Evolutionary conservation across 2,329 filamentous ascomycete species (phyloP).

Genomic region (Aspergillus sp.): DNA sequence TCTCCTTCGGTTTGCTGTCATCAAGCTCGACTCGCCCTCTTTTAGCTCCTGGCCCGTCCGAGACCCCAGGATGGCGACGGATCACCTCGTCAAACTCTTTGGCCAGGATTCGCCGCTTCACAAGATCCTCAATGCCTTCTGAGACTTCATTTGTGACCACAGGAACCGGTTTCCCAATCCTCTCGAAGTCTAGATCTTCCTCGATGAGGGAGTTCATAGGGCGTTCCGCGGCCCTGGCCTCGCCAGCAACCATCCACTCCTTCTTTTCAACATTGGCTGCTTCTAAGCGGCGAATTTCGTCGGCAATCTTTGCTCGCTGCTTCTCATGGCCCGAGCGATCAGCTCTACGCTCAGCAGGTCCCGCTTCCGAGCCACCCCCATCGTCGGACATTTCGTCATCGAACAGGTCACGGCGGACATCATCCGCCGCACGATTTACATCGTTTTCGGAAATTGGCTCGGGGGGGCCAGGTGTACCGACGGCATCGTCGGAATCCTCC

Average conservation of each 20-base stretch:
- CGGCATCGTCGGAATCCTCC: constrained; percentile 54
- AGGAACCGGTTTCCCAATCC: constrained; percentile 86
- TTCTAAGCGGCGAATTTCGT: constrained; percentile 88
- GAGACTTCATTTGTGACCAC: constrained; percentile 87
- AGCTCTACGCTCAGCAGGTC: constrained; percentile 37
- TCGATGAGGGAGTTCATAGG: constrained; percentile 88
- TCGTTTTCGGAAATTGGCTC: constrained; percentile 51
- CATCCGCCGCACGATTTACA: constrained; percentile 71
- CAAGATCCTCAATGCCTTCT: constrained; percentile 83
- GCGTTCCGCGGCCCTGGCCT: constrained; percentile 71
- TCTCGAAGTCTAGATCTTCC: constrained; percentile 91
- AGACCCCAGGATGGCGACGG: constrained; percentile 66
- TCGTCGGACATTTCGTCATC: constrained; percentile 53
- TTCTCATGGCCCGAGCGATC: constrained; percentile 69
- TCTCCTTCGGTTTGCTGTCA: constrained; percentile 77
- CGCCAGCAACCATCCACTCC: constrained; percentile 81
- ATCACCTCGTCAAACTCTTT: constrained; percentile 89
- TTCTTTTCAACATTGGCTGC: constrained; percentile 80
- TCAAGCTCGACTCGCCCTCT: constrained; percentile 72
- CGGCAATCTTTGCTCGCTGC: constrained; percentile 70
- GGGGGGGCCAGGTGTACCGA: constrained; percentile 43
- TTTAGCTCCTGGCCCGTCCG: constrained; percentile 53
- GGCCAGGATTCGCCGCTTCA: constrained; percentile 84
- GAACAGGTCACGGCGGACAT: constrained; percentile 83
- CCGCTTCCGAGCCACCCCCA: constrained; percentile 58